Evolutionary conservation across 2,329 filamentous ascomycete genomes (phyloP), one percentile per base, ranked within the genome.

Genomic region (Pseudogymnoascus sp.): DNA sequence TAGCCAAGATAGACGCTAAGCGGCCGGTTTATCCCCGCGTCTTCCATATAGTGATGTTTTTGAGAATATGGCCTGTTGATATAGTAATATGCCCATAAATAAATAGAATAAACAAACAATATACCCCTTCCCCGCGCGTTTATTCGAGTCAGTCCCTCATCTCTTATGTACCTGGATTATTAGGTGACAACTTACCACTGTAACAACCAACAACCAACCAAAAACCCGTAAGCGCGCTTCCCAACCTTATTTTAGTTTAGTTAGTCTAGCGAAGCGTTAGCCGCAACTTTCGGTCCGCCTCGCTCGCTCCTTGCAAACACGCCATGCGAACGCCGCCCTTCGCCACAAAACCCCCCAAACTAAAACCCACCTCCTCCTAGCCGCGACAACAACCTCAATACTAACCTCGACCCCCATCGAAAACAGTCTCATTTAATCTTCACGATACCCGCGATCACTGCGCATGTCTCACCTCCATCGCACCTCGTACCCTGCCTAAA

Each of bases 231-330:
- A 49, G 43, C 43, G 43, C 43, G 43, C 43, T 28, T 28, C 18
- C 43, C 43, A 49, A 49, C 43, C 43, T 49, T 49, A 49, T 49
- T 49, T 49, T 49, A 49, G 43, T 49, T 49, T 31, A 49, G 43
- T 49, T 49, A 23, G 40, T 49, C 43, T 49, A 49, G 43, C 23
- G 23, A 49, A 49, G 43, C 43, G 43, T 49, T 49, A 49, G 43
- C 43, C 23, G 43, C 43, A 49, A 28, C 43, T 49, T 49, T 49
- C 43, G 43, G 43, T 28, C 43, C 43, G 43, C 43, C 43, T 49
- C 43, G 43, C 23, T 49, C 43, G 23, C 43, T 49, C 43, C 23
- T 49, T 49, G 23, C 23, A 49, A 49, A 49, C 43, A 49, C 23
- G 43, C 43, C 43, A 49, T 49, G 43, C 43, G 43, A 49, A 31